A percentile compares a stretch with the other conserved stretches of the same genome.
Conservation (phyloP, 805 yeast species). For the Metschnikowia vanudenii region DNA sequence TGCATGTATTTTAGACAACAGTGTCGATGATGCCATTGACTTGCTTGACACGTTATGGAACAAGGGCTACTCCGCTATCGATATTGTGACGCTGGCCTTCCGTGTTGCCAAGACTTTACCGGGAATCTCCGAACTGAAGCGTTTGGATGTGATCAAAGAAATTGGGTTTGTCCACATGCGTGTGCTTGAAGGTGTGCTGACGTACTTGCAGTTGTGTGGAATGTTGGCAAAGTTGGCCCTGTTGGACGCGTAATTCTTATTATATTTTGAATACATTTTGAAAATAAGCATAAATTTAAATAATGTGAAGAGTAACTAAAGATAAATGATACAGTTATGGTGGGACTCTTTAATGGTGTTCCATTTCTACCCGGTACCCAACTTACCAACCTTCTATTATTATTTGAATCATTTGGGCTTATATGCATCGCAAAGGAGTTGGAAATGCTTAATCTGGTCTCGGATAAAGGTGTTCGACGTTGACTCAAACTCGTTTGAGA, state of each 20-base stretch:
- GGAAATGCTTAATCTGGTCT: constrained; percentile 41
- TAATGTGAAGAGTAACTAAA: too few species aligned
- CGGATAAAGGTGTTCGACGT: constrained; percentile 25
- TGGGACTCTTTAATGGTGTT: too few species aligned
- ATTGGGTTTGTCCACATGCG: constrained; percentile 93
- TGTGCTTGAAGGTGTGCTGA: constrained; percentile 87
- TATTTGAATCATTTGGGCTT: constrained; percentile 21
- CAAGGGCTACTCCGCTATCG: constrained; percentile 91
- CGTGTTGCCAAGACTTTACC: constrained; percentile 78
- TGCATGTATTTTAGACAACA: constrained; percentile 37
- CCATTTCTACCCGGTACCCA: too few species aligned
- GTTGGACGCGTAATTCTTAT: too few species aligned
- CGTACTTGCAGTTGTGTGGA: constrained; percentile 83
- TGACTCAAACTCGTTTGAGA: constrained; percentile 39
- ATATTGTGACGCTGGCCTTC: constrained; percentile 87
- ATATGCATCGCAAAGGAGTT: constrained; percentile 41
- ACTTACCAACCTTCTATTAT: too few species aligned
- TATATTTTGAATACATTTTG: too few species aligned
- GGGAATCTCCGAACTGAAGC: constrained; percentile 61
- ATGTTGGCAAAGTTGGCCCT: constrained; percentile 59
- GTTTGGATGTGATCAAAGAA: constrained; percentile 77
- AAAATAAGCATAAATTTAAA: too few species aligned
- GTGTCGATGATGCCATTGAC: constrained; percentile 64
- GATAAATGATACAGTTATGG: too few species aligned
- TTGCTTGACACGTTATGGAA: constrained; percentile 72